Evolutionary conservation across 345 rosid genomes (phyloP).

Genomic region (Citrus sinensis): DVS_A1.0 CM039164.1:3952001-3952500

Average conservation of each 20-base stretch:
- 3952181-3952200: not conserved
- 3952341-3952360: constrained; percentile 63
- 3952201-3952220: not conserved
- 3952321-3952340: constrained; percentile 65
- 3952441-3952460: not conserved
- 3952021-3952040: not conserved
- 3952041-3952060: not conserved
- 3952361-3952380: constrained; percentile 93
- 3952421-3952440: constrained; percentile 11
- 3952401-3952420: constrained; percentile 48
- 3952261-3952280: constrained; percentile 78
- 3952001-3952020: not conserved
- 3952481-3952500: not conserved
- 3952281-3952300: constrained; percentile 68
- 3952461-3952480: not conserved
- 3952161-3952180: not conserved
- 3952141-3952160: not conserved
- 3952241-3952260: constrained; percentile 86
- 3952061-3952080: constrained; percentile 1
- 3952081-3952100: not conserved
- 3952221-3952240: constrained; percentile 69
- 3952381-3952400: constrained; percentile 80
- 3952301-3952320: constrained; percentile 90
- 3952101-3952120: not conserved
- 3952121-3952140: not conserved